A percentile compares a stretch with the other conserved stretches of the same genome.
Evolutionary conservation across 176 grass and related monocot species (phyloP).

Genomic region (Oryza officinalis): DNA sequence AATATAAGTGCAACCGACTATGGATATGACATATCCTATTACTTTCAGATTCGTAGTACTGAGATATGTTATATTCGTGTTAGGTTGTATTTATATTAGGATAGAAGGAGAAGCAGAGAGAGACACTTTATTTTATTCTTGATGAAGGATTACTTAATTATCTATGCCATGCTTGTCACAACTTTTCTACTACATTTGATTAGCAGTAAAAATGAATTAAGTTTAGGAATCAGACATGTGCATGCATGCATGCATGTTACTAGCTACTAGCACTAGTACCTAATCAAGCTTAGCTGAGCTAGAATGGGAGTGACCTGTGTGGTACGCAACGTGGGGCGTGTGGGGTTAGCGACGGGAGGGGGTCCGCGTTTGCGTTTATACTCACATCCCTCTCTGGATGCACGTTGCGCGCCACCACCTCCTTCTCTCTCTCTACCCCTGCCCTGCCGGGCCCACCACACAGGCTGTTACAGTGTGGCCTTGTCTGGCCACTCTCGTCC

Average conservation of each 20-base stretch:
- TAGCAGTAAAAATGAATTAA: background rate
- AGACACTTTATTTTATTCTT: background rate
- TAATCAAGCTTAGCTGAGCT: background rate
- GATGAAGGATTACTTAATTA: background rate
- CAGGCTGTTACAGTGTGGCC: conserved; percentile 74
- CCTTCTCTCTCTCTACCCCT: conserved; percentile 43
- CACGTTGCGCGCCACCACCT: too few relatives aligned
- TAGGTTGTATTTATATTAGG: too few relatives aligned
- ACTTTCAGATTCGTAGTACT: too few relatives aligned
- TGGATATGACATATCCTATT: too few relatives aligned
- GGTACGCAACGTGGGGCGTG: background rate
- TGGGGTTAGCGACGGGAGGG: background rate
- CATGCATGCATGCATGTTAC: background rate
- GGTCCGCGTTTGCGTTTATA: background rate
- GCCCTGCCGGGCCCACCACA: conserved; percentile 47
- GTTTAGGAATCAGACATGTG: background rate
- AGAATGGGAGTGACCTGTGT: background rate
- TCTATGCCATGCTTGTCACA: background rate
- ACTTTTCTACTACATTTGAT: background rate
- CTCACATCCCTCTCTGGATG: background rate
- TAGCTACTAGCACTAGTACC: background rate
- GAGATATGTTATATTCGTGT: too few relatives aligned
- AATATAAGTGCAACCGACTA: too few relatives aligned
- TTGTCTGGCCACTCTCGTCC: conserved; percentile 56
- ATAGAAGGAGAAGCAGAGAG: too few relatives aligned